These are phyloP conservation scores for Talaromyces funiculosus DNA, from an alignment of 2,329 filamentous ascomycete genomes.

Conservation along the genomic window DNA sequence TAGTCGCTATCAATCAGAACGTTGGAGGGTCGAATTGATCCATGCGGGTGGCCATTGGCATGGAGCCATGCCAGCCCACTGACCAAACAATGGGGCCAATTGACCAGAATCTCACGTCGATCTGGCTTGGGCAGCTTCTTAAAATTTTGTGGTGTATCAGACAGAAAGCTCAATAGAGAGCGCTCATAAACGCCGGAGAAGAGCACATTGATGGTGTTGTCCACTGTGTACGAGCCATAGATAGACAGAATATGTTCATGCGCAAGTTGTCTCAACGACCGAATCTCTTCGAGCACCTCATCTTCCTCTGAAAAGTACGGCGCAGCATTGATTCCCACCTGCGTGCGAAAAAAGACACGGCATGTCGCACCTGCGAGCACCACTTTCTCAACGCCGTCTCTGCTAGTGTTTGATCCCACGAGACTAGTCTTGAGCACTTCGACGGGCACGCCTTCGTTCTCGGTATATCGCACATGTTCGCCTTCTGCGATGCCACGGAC, in stretches of 20 bases:
- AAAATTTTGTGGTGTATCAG: conserved; percentile 38
- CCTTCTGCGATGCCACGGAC: conserved; percentile 52
- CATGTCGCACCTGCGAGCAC: conserved; percentile 33
- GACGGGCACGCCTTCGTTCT: conserved; percentile 56
- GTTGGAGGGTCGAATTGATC: conserved; percentile 55
- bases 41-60: conserved; percentile 50
- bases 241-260: conserved; percentile 43
- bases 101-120: conserved; percentile 38
- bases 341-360: conserved; percentile 33
- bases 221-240: conserved; percentile 41
- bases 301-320: conserved; percentile 35
- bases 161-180: conserved; percentile 38
- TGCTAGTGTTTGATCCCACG: conserved; percentile 22
- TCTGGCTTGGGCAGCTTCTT: conserved; percentile 37
- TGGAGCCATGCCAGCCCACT: conserved; percentile 55
- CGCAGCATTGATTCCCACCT: conserved; percentile 32
- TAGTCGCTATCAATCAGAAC: conserved; percentile 54
- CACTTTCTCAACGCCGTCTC: conserved; percentile 36
- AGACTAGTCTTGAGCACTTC: conserved; percentile 33
- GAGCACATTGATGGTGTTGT: conserved; percentile 39
- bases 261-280: conserved; percentile 32
- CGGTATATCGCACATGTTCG: conserved; percentile 53
- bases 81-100: conserved; percentile 47
- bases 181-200: conserved; percentile 39
- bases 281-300: conserved; percentile 38